Evolutionary conservation across 331 rosid genomes (phyloP).

Genomic region (Arachis monticola): DNA sequence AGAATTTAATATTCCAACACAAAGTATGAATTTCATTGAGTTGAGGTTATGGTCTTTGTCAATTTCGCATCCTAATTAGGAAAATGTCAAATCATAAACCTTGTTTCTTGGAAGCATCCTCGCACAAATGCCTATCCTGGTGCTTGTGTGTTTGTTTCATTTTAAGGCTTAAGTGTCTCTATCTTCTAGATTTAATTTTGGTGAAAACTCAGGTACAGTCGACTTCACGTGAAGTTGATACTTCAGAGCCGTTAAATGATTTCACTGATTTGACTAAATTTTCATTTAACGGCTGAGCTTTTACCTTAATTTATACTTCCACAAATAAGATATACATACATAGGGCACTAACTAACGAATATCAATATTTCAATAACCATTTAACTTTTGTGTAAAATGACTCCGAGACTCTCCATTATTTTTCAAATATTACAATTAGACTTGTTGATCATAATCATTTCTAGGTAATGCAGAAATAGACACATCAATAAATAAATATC

Average conservation of each 20-base stretch:
- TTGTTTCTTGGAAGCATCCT: conserved; percentile 30
- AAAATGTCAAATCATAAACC: conserved; percentile 22
- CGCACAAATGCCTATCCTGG: neutral
- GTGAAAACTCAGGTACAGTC: too few species aligned
- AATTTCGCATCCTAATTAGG: conserved; percentile 9
- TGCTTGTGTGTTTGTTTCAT: neutral
- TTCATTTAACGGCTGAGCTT: too few species aligned
- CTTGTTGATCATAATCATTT: neutral
- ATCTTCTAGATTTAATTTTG: conserved; percentile 4
- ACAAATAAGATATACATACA: neutral
- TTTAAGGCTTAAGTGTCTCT: neutral
- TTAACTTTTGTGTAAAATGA: too few species aligned
- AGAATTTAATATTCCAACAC: neutral
- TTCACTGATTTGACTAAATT: too few species aligned
- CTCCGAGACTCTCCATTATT: too few species aligned
- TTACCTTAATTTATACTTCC: neutral
- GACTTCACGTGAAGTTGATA: too few species aligned
- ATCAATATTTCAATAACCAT: neutral
- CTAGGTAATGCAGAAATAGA: neutral
- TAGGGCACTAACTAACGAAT: neutral
- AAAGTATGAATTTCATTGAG: neutral
- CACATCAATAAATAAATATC: too few species aligned
- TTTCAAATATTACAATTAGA: too few species aligned
- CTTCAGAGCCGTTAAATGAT: too few species aligned
- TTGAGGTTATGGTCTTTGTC: conserved; percentile 2